Conservation (phyloP, 179 eudicot species). For the Vitellaria paradoxa region DNA sequence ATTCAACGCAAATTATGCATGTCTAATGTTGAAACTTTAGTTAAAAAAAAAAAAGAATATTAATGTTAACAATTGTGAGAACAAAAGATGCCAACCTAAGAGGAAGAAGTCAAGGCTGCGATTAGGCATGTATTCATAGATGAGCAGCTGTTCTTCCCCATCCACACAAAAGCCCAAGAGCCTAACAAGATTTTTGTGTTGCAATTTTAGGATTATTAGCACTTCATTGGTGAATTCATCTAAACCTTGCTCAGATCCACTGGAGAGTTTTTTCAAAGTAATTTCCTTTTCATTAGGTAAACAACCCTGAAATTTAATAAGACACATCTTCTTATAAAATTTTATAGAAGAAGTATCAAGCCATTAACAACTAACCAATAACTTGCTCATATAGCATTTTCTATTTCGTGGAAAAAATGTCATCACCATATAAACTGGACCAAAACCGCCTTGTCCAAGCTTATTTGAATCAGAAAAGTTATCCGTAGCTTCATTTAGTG, state of each 20-base stretch:
- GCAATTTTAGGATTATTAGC: slow-evolving; percentile 17
- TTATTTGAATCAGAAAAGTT: neutral
- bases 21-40: too few relatives aligned
- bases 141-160: slow-evolving; percentile 22
- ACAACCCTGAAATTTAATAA: slow-evolving; percentile 14
- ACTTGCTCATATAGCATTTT: too few relatives aligned
- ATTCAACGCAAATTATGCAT: too few relatives aligned
- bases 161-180: slow-evolving; percentile 24
- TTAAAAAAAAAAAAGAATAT: neutral
- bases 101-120: slow-evolving; percentile 24
- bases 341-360: too few relatives aligned
- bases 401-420: too few relatives aligned
- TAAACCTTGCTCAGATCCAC: slow-evolving; percentile 22
- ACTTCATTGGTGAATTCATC: slow-evolving; percentile 34
- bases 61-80: neutral
- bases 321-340: too few relatives aligned
- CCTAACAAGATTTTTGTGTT: slow-evolving; percentile 34
- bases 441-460: slow-evolving; percentile 10
- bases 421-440: slow-evolving; percentile 7
- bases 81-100: slow-evolving; percentile 13
- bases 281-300: slow-evolving; percentile 24
- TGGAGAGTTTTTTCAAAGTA: slow-evolving; percentile 32
- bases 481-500: neutral
- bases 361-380: too few relatives aligned
- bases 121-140: slow-evolving; percentile 32